A percentile compares a stretch with the other conserved stretches of the same genome.
Evolutionary conservation across 495 filamentous ascomycete species (phyloP).

Genomic region (Trichoderma orchidacearum): DNA sequence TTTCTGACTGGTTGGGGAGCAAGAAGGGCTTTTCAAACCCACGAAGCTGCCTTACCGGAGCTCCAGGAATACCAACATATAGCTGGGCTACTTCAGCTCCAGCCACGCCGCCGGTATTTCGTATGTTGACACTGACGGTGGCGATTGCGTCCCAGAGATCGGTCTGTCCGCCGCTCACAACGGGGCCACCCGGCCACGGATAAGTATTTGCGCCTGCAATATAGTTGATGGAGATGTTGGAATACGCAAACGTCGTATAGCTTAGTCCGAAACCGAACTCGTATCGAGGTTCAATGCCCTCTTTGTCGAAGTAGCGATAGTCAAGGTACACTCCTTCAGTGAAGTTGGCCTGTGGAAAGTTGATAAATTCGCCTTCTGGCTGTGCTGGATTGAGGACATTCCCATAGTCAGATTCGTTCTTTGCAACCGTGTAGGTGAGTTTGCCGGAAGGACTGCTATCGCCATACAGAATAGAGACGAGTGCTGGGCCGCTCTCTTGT

Average conservation of each 20-base stretch:
- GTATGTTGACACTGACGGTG: constrained; percentile 33
- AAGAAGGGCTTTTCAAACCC: constrained; percentile 54
- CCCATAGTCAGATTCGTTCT: constrained; percentile 46
- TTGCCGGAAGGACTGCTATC: constrained; percentile 45
- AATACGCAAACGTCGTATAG: constrained; percentile 52
- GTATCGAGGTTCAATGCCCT: constrained; percentile 50
- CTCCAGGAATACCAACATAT: constrained; percentile 44
- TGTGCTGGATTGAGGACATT: constrained; percentile 15
- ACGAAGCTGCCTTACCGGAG: constrained; percentile 43
- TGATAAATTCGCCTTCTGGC: constrained; percentile 17
- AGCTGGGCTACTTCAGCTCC: constrained; percentile 49
- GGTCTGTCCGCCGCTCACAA: constrained; percentile 41
- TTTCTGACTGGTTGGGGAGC: constrained; percentile 22
- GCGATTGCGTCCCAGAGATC: constrained; percentile 46
- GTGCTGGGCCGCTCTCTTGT: constrained; percentile 41
- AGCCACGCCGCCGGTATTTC: constrained; percentile 37
- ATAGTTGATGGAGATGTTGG: constrained; percentile 21
- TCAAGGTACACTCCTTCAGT: constrained; percentile 52
- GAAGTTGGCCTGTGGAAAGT: constrained; percentile 47
- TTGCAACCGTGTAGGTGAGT: constrained; percentile 57
- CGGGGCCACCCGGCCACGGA: constrained; percentile 20
- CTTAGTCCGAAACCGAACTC: constrained; percentile 62
- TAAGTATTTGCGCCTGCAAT: constrained; percentile 11
- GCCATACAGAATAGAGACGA: constrained; percentile 47
- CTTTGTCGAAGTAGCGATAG: constrained; percentile 51